These are phyloP conservation scores for Rosa persica DNA, from an alignment of 306 rosid species.

Conservation along the genomic window DNA sequence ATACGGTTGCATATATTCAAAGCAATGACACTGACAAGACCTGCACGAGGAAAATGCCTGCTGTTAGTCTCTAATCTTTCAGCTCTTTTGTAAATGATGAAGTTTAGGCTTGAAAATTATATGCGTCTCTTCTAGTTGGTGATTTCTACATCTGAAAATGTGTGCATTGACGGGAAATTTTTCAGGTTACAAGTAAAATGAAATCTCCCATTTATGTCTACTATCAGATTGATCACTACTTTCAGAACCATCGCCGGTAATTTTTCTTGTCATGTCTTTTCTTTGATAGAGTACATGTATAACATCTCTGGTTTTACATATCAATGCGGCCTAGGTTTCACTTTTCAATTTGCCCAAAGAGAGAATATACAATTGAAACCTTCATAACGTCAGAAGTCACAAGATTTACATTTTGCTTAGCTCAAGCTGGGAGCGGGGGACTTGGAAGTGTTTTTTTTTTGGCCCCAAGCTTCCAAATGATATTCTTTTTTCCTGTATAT, in stretches of 20 bases:
- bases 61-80: conserved; percentile 47
- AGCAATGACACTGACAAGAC: conserved; percentile 48
- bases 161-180: conserved; percentile 24
- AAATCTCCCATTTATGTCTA: conserved; percentile 69
- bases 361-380: neutral
- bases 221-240: conserved; percentile 75
- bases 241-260: conserved; percentile 91
- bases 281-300: neutral
- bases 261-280: neutral
- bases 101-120: neutral
- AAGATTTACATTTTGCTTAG: neutral
- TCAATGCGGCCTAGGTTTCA: neutral
- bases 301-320: neutral
- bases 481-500: neutral
- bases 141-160: neutral
- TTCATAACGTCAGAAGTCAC: neutral
- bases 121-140: neutral
- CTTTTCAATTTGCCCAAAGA: neutral
- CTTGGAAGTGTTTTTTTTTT: neutral
- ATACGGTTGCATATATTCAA: conserved; percentile 50
- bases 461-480: neutral
- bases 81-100: neutral
- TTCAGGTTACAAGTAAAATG: conserved; percentile 75
- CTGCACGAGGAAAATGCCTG: conserved; percentile 49
- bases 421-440: neutral